These are phyloP conservation scores for Sporopachydermia lactativora DNA, from an alignment of 805 yeast species.

Conservation along the genomic window DNA sequence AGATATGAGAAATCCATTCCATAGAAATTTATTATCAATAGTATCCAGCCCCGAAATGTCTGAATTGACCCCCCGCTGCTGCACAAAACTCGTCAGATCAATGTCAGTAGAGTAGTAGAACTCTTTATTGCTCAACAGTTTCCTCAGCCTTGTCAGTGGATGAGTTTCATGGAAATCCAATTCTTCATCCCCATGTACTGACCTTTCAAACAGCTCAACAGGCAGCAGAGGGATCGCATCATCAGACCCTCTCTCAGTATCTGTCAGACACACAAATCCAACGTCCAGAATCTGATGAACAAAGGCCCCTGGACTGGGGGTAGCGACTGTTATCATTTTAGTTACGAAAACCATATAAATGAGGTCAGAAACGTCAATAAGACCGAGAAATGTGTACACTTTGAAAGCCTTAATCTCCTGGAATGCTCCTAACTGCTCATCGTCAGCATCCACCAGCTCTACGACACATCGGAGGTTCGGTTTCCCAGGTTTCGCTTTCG, in stretches of 20 bases:
- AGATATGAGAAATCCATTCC: slow-evolving; percentile 88
- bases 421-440: not conserved
- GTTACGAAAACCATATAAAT: slow-evolving; percentile 71
- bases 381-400: slow-evolving; percentile 44
- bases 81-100: slow-evolving; percentile 81
- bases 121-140: slow-evolving; percentile 72
- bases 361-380: slow-evolving; percentile 54
- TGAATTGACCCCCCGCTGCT: slow-evolving; percentile 47
- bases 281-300: slow-evolving; percentile 73
- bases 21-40: slow-evolving; percentile 81
- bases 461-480: not conserved
- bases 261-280: slow-evolving; percentile 69
- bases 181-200: slow-evolving; percentile 9
- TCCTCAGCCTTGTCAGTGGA: slow-evolving; percentile 72
- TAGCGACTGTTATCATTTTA: slow-evolving; percentile 63
- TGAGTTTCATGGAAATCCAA: slow-evolving; percentile 29
- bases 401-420: not conserved
- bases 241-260: slow-evolving; percentile 65
- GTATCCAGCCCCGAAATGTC: slow-evolving; percentile 34
- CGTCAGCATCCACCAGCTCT: not conserved
- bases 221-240: slow-evolving; percentile 48
- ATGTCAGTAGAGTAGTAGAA: slow-evolving; percentile 88
- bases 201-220: slow-evolving; percentile 16
- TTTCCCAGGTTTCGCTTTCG: not conserved
- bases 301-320: slow-evolving; percentile 66